Percentiles rank a stretch among this genome's conserved stretches.
These are phyloP conservation scores for Chiua sp. DNA, from an alignment of 1,284 basidiomycete genomes.

Conservation along the genomic window DNA sequence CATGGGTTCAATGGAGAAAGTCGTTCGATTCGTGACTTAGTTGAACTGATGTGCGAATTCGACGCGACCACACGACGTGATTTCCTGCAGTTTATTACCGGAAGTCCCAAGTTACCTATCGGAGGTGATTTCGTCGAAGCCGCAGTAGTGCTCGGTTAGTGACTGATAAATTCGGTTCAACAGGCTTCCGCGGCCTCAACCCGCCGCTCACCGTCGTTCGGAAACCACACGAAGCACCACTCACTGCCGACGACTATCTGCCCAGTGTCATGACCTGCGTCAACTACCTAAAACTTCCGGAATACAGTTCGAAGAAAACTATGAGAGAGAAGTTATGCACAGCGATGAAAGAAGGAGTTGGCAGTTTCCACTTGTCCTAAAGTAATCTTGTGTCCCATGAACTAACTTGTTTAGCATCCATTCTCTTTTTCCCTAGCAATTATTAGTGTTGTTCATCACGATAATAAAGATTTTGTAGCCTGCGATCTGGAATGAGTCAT, in stretches of 20 bases:
- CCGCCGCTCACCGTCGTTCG: slow-evolving; percentile 97
- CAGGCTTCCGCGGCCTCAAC: slow-evolving; percentile 94
- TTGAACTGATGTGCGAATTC: slow-evolving; percentile 88
- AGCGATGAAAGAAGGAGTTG: slow-evolving; percentile 91
- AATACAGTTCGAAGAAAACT: slow-evolving; percentile 85
- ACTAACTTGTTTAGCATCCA: slow-evolving; percentile 32
- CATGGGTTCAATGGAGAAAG: slow-evolving; percentile 98
- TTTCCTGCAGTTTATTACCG: slow-evolving; percentile 97
- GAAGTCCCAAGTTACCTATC: slow-evolving; percentile 92
- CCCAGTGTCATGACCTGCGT: slow-evolving; percentile 99
- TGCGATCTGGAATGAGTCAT: slow-evolving; percentile 16
- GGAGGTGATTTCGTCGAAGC: slow-evolving; percentile 70
- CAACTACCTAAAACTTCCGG: slow-evolving; percentile 94
- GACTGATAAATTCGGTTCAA: slow-evolving; percentile 5
- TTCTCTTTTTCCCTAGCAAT: slow-evolving; percentile 15
- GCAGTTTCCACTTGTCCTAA: slow-evolving; percentile 93
- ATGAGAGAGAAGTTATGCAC: slow-evolving; percentile 81
- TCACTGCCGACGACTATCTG: slow-evolving; percentile 93
- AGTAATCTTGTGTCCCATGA: slow-evolving; percentile 29
- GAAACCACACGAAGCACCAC: slow-evolving; percentile 92
- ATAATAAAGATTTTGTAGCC: slow-evolving; percentile 13
- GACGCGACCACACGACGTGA: slow-evolving; percentile 77
- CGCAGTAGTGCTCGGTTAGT: neutral
- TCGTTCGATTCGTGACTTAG: slow-evolving; percentile 84
- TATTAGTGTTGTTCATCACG: slow-evolving; percentile 14